Base-by-base conservation (phyloP, 371 early-diverging fungal species). In the Zopfochytrium polystomum region DNA sequence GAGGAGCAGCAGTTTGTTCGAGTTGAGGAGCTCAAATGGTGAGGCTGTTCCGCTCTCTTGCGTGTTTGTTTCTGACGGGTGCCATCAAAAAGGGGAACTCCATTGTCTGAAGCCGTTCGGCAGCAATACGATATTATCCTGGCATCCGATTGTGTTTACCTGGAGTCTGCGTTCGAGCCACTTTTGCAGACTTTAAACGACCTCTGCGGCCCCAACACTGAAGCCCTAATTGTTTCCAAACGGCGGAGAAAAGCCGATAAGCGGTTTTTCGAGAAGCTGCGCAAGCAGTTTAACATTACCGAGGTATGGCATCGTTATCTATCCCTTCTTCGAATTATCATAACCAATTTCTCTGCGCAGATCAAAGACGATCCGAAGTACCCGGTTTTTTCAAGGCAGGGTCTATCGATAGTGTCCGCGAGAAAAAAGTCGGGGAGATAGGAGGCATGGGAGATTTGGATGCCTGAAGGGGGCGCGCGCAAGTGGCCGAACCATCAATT, bases 221-320 rank as follows among this genome's bases (percentile, higher is more conserved):
- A 62, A 38, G 31, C 63, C 23, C 46, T 56, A 34, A 62, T 70
- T 29, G 62, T 63, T 2, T 60, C 33, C 5, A 66, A 70, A 42
- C 58, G 58, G 63, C 29, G 71, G 27, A 20, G 71, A 50, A 63
- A 60, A 47, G 66, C 66, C 2, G 71, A 70, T 32, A 66, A 66
- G 55, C 52, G 67, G 30, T 70, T 70, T 43, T 70, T 62, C 44
- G 55, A 49, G 11, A 58, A 60, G 53, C 61, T 70, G 25, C 43
- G 30, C 20, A 70, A 66, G 38, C 20, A 56, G 35, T 70, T 70
- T 52, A 46, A 59, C 1, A 54, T 66, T 7, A 33, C 27, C 7
- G 66, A 66, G 56, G 65, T 70, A 2, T 1, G 48, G 5, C 9
- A 29, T 23, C 13, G 53, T 52, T 33, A 33, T 13, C 15, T 15